phyloP scores from a whole-genome alignment of 192 early-diverging fungal genomes.

The Podila clonocystis region DNA sequence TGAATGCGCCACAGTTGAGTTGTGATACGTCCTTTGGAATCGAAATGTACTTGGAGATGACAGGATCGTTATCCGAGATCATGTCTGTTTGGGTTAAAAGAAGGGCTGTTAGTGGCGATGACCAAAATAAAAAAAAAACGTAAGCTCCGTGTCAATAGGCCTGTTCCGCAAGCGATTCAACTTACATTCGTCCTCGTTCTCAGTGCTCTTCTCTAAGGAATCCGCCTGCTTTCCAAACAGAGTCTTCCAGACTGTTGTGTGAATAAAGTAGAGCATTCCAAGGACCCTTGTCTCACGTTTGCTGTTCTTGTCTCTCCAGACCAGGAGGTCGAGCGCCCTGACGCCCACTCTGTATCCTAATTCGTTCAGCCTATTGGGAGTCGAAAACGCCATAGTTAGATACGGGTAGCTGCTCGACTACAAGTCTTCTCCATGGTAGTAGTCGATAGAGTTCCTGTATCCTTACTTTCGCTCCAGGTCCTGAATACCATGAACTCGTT shows the following conservation, averaged over 20 bases:
- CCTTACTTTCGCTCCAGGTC: conserved; percentile 93
- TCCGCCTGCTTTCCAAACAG: conserved; percentile 98
- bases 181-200: conserved; percentile 97
- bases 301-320: conserved; percentile 88
- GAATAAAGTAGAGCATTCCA: conserved; percentile 91
- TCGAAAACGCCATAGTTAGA: background rate
- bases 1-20: conserved; percentile 93
- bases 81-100: conserved; percentile 73
- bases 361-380: conserved; percentile 71
- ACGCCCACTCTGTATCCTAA: conserved; percentile 95
- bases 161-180: no score
- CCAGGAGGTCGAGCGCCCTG: conserved; percentile 86
- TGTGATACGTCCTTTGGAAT: conserved; percentile 93
- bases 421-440: background rate
- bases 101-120: background rate
- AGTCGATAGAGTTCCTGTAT: no score
- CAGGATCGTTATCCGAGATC: conserved; percentile 99
- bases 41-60: conserved; percentile 90
- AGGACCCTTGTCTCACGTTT: conserved; percentile 93
- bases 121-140: no score
- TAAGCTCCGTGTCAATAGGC: no score
- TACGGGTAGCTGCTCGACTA: background rate
- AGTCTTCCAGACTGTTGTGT: conserved; percentile 93
- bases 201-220: conserved; percentile 95
- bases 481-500: conserved; percentile 92